phyloP scores from a whole-genome alignment of 2,329 filamentous ascomycete genomes.

The Coniochaeta prunicola region DNA sequence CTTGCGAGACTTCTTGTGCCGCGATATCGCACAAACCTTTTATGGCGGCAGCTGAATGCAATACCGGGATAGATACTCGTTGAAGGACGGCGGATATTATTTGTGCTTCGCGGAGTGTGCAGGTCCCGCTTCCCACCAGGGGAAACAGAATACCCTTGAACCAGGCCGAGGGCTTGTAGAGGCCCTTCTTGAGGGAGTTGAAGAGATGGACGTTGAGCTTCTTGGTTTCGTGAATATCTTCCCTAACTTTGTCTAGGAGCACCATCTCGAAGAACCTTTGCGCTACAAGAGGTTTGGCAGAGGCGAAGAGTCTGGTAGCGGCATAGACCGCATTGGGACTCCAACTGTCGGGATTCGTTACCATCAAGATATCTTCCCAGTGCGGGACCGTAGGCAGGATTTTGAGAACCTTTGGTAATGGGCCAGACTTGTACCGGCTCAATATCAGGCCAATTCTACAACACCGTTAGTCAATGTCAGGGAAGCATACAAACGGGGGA shows the following conservation, averaged over 20 bases:
- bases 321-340: constrained; percentile 70
- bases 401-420: constrained; percentile 95
- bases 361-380: constrained; percentile 46
- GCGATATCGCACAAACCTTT: constrained; percentile 92
- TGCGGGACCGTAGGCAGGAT: constrained; percentile 86
- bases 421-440: constrained; percentile 91
- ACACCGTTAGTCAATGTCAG: constrained; percentile 8
- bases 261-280: constrained; percentile 84
- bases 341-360: constrained; percentile 25
- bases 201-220: constrained; percentile 95
- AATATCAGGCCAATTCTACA: constrained; percentile 75
- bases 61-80: constrained; percentile 77
- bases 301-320: constrained; percentile 87
- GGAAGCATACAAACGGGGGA: constrained; percentile 1
- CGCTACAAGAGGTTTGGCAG: constrained; percentile 69
- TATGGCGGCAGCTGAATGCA: constrained; percentile 87
- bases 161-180: constrained; percentile 92
- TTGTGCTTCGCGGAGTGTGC: constrained; percentile 83
- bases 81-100: constrained; percentile 84
- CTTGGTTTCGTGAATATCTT: constrained; percentile 89
- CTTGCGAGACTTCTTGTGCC: constrained; percentile 76
- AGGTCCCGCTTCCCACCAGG: constrained; percentile 75
- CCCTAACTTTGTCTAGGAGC: constrained; percentile 81
- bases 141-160: constrained; percentile 94
- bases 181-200: constrained; percentile 82